Conservation (phyloP, 1,284 basidiomycete genomes). For the Papiliotrema flavescens region DNA sequence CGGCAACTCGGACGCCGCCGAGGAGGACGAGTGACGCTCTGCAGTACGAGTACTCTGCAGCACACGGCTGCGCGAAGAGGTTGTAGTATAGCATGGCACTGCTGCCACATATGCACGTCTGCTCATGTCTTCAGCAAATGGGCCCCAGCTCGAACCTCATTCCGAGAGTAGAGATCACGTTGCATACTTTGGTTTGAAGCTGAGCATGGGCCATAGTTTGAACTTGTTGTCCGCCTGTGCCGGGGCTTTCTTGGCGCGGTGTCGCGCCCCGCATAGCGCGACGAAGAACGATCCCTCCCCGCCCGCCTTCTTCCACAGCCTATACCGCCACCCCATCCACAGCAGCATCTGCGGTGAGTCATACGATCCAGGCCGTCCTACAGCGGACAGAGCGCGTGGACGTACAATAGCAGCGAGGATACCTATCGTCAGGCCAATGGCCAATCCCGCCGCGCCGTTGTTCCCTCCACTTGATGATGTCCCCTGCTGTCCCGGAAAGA, state of each 20-base stretch:
- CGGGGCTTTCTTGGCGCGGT: conserved; percentile 5
- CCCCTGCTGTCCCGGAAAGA: not conserved
- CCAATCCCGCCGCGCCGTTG: conserved; percentile 4
- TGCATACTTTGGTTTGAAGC: conserved; percentile 10
- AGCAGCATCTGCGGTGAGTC: conserved; percentile 7
- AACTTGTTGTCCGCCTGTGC: conserved; percentile 16
- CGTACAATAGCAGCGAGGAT: conserved; percentile 4
- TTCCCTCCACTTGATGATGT: not conserved
- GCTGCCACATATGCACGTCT: no score
- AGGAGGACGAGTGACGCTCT: conserved; percentile 3
- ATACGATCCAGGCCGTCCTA: not conserved
- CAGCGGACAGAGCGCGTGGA: not conserved
- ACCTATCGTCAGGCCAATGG: conserved; percentile 2
- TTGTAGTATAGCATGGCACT: no score
- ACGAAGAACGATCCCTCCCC: conserved; percentile 21
- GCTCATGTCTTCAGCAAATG: not conserved
- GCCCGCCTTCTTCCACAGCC: conserved; percentile 22
- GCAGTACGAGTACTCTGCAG: not conserved
- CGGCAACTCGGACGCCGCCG: conserved; percentile 2
- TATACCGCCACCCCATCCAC: conserved; percentile 20
- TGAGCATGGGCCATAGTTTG: conserved; percentile 31
- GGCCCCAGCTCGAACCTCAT: not conserved
- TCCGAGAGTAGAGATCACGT: not conserved
- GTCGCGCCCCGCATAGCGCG: conserved; percentile 18
- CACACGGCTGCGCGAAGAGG: no score